phyloP scores from a whole-genome alignment of 2,329 filamentous ascomycete genomes.

The Fusarium citri region DNA sequence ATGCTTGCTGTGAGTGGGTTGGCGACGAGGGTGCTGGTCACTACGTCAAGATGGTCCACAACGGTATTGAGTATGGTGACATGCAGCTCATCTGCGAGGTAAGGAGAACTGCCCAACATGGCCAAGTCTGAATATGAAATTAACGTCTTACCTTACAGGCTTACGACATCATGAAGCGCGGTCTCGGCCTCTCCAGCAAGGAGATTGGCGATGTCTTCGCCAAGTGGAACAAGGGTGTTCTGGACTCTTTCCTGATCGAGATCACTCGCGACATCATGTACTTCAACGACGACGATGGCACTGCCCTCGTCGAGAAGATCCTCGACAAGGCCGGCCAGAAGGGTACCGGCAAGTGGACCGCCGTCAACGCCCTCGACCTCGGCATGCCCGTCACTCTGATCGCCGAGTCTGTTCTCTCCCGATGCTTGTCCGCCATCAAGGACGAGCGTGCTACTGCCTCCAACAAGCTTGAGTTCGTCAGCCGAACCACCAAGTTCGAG shows the following conservation, averaged over 20 bases:
- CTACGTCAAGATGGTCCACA: slow-evolving; percentile 99
- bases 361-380: slow-evolving; percentile 97
- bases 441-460: slow-evolving; percentile 88
- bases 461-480: slow-evolving; percentile 76
- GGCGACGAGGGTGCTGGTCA: slow-evolving; percentile 99
- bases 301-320: slow-evolving; percentile 96
- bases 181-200: slow-evolving; percentile 87
- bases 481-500: slow-evolving; percentile 82
- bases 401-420: slow-evolving; percentile 94
- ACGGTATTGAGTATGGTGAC: slow-evolving; percentile 99
- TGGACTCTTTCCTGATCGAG: slow-evolving; percentile 99
- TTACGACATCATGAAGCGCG: slow-evolving; percentile 99
- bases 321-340: slow-evolving; percentile 98
- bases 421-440: slow-evolving; percentile 96
- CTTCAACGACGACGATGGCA: slow-evolving; percentile 95
- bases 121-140: background rate
- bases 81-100: slow-evolving; percentile 99
- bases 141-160: slow-evolving; percentile 68
- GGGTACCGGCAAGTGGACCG: slow-evolving; percentile 99
- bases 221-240: slow-evolving; percentile 98
- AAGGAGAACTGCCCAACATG: slow-evolving; percentile 48
- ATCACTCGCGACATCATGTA: slow-evolving; percentile 99
- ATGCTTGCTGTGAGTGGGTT: slow-evolving; percentile 99
- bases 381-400: slow-evolving; percentile 99
- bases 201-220: slow-evolving; percentile 95